Conservation (phyloP, 345 rosid genomes). For the Toxicodendron radicans region DNA sequence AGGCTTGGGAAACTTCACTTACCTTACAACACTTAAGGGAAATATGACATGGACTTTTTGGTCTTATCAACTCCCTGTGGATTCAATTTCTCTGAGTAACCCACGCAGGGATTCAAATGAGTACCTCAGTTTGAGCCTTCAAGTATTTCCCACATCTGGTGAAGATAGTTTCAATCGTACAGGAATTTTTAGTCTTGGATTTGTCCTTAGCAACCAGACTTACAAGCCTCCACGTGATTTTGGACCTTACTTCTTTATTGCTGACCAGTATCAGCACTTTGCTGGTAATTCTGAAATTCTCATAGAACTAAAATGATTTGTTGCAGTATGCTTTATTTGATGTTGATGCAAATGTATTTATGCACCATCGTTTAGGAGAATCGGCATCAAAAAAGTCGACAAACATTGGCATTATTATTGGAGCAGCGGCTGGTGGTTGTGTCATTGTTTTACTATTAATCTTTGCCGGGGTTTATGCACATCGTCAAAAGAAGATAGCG, state of each 20-base stretch:
- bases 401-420: slow-evolving; percentile 51
- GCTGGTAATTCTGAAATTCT: slow-evolving; percentile 39
- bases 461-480: slow-evolving; percentile 68
- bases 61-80: slow-evolving; percentile 54
- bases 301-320: slow-evolving; percentile 31
- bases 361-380: slow-evolving; percentile 17
- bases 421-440: slow-evolving; percentile 64
- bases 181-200: slow-evolving; percentile 40
- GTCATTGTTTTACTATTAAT: slow-evolving; percentile 51
- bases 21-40: slow-evolving; percentile 38
- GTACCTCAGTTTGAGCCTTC: slow-evolving; percentile 46
- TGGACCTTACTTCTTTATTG: slow-evolving; percentile 66
- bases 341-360: slow-evolving; percentile 15
- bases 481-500: slow-evolving; percentile 72
- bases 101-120: slow-evolving; percentile 45
- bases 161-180: slow-evolving; percentile 49
- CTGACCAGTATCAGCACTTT: slow-evolving; percentile 37
- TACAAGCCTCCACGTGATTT: slow-evolving; percentile 13
- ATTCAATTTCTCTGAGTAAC: slow-evolving; percentile 51
- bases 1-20: slow-evolving; percentile 36
- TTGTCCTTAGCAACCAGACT: slow-evolving; percentile 51
- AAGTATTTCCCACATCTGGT: slow-evolving; percentile 50
- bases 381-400: slow-evolving; percentile 37
- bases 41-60: slow-evolving; percentile 29
- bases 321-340: slow-evolving; percentile 1